Evolutionary conservation across 192 early-diverging fungal species (phyloP).

Genomic region (Martensiomyces pterosporus): DNA sequence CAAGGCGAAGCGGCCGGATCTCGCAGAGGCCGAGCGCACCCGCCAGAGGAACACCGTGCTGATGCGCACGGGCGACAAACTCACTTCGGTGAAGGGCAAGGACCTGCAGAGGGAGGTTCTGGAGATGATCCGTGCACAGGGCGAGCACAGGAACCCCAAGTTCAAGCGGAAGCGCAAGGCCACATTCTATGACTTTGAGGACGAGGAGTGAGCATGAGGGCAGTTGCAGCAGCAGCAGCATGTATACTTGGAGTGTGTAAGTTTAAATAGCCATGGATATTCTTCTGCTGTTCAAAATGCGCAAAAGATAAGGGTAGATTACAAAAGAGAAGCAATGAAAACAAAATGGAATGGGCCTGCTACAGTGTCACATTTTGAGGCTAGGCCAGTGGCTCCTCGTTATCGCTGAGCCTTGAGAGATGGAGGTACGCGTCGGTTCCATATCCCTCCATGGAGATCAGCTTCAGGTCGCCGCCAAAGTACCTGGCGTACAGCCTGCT

Average conservation of each 20-base stretch:
- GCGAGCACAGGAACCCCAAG: constrained; percentile 28
- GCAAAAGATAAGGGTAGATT: constrained; percentile 1
- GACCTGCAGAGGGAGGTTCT: constrained; percentile 26
- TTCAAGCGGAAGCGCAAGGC: constrained; percentile 21
- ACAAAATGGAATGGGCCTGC: constrained; percentile 1
- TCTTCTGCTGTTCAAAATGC: too few relatives aligned
- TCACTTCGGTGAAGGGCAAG: constrained; percentile 22
- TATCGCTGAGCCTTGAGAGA: constrained; percentile 81
- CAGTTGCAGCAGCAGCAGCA: too few relatives aligned
- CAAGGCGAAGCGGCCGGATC: neutral
- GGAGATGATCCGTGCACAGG: constrained; percentile 36
- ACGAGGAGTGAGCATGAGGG: constrained; percentile 11
- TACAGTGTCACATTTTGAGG: too few relatives aligned
- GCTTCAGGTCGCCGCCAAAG: constrained; percentile 91
- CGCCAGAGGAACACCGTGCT: constrained; percentile 17
- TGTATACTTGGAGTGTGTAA: neutral
- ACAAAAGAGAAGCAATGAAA: constrained; percentile 5
- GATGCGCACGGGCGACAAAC: constrained; percentile 18
- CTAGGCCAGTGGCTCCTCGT: constrained; percentile 79
- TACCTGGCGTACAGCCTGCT: constrained; percentile 84
- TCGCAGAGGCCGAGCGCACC: neutral
- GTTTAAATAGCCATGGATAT: neutral
- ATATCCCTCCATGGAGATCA: constrained; percentile 93
- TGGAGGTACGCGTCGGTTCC: constrained; percentile 96
- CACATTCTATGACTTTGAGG: constrained; percentile 43